Base-by-base conservation (phyloP, 2,329 filamentous ascomycete species). In the Colletotrichum sp. region DNA sequence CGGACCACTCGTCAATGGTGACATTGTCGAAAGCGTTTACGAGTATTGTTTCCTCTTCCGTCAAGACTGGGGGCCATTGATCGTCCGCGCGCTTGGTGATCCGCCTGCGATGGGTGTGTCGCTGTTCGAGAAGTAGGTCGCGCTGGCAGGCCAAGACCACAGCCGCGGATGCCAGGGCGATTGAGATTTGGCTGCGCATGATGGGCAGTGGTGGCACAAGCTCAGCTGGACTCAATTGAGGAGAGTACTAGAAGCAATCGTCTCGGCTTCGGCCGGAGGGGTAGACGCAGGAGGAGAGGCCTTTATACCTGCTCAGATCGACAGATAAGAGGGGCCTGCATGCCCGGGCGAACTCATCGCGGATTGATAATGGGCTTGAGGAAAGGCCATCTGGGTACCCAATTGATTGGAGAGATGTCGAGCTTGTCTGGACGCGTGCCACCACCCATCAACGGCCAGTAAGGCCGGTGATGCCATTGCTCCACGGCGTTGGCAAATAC, bases 21-120 rank as follows among this genome's bases (percentile, higher is more conserved):
- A 85, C 82, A 8, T 82, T 84, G 69, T 86, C 84, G 72, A 86
- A 85, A 0, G 84, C 78, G 76, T 85, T 86, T 65, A 82, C 79
- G 0, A 85, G 72, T 0, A 85, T 67, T 0, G 83, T 83, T 78
- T 86, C 84, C 2, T 81, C 78, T 12, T 84, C 81, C 0, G 80
- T 79, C 8, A 86, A 74, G 0, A 85, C 79, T 0, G 84, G 84
- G 3, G 84, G 84, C 81, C 82, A 85, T 28, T 59, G 57, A n/a
- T 83, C 77, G 26, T 81, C 80, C 36, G 82, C 81, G 68, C 83
- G 82, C 77, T 81, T 83, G 24, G 72, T 57, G n/a, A 84, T 77
- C 3, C 78, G 82, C 69, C 80, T 79, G 32, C 83, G 82, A 73
- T 84, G 83, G 0, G 83, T 83, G 76, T 83, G 83, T 16, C 81